These are phyloP conservation scores for Mortierella sp. DNA, from an alignment of 371 early-diverging fungal genomes.

Conservation along the genomic window DNA sequence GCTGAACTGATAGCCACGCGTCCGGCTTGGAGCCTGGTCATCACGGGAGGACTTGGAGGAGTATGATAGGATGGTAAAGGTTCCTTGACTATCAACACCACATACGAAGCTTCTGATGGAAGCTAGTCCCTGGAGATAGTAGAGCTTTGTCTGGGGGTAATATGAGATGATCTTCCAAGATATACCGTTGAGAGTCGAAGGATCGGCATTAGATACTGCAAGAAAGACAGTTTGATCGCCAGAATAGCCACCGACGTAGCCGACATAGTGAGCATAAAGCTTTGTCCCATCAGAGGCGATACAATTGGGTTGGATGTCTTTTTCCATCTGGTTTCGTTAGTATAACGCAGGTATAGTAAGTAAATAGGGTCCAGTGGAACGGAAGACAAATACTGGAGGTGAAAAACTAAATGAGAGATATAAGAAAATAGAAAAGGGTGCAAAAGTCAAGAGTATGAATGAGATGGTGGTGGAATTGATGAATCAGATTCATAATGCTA, in stretches of 20 bases:
- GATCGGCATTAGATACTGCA: constrained; percentile 23
- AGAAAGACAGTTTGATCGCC: constrained; percentile 13
- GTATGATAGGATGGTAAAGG: constrained; percentile 24
- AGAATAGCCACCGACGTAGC: neutral
- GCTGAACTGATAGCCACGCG: constrained; percentile 22
- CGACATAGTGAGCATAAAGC: constrained; percentile 17
- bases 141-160: constrained; percentile 7
- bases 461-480: neutral
- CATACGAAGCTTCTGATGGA: constrained; percentile 13
- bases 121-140: constrained; percentile 16
- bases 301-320: constrained; percentile 11
- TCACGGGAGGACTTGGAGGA: neutral
- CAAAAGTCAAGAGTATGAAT: neutral
- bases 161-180: constrained; percentile 26
- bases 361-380: too few relatives aligned
- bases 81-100: constrained; percentile 17
- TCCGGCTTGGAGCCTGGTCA: neutral
- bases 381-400: too few relatives aligned
- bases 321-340: too few relatives aligned
- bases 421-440: neutral
- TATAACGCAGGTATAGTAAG: too few relatives aligned
- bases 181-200: constrained; percentile 14
- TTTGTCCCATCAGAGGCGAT: constrained; percentile 28
- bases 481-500: neutral
- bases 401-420: neutral